phyloP scores from a whole-genome alignment of 1,139 yeast genomes.

The Blastobotrys aristatus region DNA sequence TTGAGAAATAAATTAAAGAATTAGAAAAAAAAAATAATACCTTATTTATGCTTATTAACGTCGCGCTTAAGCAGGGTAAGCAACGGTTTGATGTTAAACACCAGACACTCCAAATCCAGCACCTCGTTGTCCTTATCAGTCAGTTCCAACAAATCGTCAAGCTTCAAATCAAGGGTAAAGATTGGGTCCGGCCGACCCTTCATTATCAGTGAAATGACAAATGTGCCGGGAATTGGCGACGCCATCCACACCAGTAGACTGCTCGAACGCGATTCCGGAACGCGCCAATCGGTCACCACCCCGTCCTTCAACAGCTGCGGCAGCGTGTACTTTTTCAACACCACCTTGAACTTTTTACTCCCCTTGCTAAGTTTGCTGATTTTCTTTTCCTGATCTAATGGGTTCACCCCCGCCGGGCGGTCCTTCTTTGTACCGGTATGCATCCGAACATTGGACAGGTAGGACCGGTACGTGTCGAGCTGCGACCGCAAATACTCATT shows the following conservation, averaged over 20 bases:
- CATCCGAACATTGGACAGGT: constrained; percentile 36
- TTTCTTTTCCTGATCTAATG: constrained; percentile 23
- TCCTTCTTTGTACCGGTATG: constrained; percentile 34
- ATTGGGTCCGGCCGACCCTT: constrained; percentile 34
- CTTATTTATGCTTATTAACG: constrained; percentile 19
- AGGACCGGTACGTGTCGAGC: constrained; percentile 37
- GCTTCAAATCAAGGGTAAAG: constrained; percentile 32
- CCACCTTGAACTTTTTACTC: constrained; percentile 27
- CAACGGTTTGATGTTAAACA: constrained; percentile 28
- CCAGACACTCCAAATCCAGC: constrained; percentile 34
- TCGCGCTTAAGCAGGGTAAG: constrained; percentile 27
- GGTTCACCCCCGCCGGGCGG: constrained; percentile 26
- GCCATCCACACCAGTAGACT: constrained; percentile 29
- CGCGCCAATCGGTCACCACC: constrained; percentile 30
- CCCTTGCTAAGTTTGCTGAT: constrained; percentile 21
- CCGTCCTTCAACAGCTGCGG: constrained; percentile 33
- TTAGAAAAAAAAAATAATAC: not conserved
- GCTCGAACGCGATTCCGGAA: constrained; percentile 29
- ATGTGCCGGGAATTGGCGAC: constrained; percentile 36
- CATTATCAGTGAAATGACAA: constrained; percentile 33
- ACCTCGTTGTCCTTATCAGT: constrained; percentile 29
- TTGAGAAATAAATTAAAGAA: too few relatives aligned
- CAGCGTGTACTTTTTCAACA: constrained; percentile 32
- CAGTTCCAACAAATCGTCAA: constrained; percentile 37
- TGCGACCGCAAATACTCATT: constrained; percentile 37